phyloP scores from a whole-genome alignment of 768 basidiomycete genomes.

The Calocera viscosa region DNA sequence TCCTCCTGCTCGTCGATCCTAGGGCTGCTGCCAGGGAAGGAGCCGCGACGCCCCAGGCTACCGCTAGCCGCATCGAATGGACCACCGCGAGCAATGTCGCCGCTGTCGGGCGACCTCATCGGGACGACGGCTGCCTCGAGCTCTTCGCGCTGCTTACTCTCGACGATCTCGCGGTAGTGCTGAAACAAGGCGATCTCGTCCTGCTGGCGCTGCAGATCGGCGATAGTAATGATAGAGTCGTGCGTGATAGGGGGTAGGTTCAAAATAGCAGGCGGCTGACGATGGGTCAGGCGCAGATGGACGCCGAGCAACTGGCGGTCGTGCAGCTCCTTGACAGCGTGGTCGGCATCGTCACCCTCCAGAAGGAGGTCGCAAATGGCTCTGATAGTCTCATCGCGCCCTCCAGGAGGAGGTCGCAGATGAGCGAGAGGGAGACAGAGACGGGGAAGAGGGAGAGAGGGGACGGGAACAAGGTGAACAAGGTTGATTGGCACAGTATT shows the following conservation, averaged over 20 bases:
- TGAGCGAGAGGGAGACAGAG: too few relatives aligned
- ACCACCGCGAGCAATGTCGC: neutral
- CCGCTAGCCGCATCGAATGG: neutral
- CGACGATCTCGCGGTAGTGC: slow-evolving; percentile 4
- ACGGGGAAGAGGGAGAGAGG: too few relatives aligned
- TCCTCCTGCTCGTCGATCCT: neutral
- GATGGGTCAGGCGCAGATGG: slow-evolving; percentile 32
- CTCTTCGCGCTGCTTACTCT: neutral
- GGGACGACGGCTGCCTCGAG: neutral
- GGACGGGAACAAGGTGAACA: too few relatives aligned
- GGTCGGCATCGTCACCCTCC: slow-evolving; percentile 39
- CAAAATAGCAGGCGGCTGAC: slow-evolving; percentile 8
- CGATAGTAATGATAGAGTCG: neutral
- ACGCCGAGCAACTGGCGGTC: slow-evolving; percentile 40
- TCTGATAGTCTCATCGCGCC: too few relatives aligned
- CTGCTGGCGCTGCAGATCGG: neutral
- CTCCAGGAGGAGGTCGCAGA: too few relatives aligned
- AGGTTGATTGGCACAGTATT: too few relatives aligned
- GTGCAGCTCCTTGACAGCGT: slow-evolving; percentile 41
- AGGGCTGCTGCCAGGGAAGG: slow-evolving; percentile 3
- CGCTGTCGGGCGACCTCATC: neutral
- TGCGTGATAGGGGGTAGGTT: slow-evolving; percentile 9
- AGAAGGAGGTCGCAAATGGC: too few relatives aligned
- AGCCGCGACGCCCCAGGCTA: neutral
- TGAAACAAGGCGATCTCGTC: neutral